phyloP scores from a whole-genome alignment of 2,329 filamentous ascomycete species.

The Berkeleyomyces basicola region DNA sequence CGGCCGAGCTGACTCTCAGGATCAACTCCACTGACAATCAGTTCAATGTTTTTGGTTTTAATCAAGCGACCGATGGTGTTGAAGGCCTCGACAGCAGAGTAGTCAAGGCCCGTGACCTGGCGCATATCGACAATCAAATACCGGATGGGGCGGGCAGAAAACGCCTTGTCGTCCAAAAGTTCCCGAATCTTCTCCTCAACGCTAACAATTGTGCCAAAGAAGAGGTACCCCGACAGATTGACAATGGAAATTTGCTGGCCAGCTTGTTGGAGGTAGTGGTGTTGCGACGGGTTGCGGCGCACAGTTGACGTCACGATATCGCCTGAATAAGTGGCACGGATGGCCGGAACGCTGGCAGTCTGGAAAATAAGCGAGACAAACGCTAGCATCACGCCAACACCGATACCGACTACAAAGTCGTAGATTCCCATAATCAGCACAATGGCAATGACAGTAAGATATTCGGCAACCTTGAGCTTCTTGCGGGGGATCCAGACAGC shows the following conservation, averaged over 20 bases:
- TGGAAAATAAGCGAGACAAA: conserved; percentile 86
- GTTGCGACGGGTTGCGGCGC: conserved; percentile 73
- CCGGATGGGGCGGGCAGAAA: conserved; percentile 61
- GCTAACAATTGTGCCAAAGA: conserved; percentile 93
- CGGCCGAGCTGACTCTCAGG: conserved; percentile 59
- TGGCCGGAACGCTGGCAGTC: conserved; percentile 74
- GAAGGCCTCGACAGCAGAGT: conserved; percentile 90
- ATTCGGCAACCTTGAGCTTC: conserved; percentile 74
- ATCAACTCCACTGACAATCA: conserved; percentile 71
- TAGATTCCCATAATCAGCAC: conserved; percentile 92
- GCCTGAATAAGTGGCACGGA: conserved; percentile 79
- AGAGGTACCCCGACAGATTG: conserved; percentile 88
- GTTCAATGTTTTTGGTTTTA: conserved; percentile 56
- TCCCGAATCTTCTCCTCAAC: conserved; percentile 78
- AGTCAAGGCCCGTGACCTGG: conserved; percentile 84
- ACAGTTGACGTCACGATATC: conserved; percentile 85
- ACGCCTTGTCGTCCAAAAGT: conserved; percentile 68
- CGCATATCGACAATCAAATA: conserved; percentile 80
- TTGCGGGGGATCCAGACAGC: conserved; percentile 79
- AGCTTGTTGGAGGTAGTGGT: conserved; percentile 69
- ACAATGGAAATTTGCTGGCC: conserved; percentile 80
- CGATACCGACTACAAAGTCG: conserved; percentile 90
- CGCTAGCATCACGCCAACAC: conserved; percentile 78
- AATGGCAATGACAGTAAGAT: conserved; percentile 75
- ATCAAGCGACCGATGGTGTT: conserved; percentile 79